Conservation (phyloP, 202 grass and related monocot species). For the Saccharum hybrid region DNA sequence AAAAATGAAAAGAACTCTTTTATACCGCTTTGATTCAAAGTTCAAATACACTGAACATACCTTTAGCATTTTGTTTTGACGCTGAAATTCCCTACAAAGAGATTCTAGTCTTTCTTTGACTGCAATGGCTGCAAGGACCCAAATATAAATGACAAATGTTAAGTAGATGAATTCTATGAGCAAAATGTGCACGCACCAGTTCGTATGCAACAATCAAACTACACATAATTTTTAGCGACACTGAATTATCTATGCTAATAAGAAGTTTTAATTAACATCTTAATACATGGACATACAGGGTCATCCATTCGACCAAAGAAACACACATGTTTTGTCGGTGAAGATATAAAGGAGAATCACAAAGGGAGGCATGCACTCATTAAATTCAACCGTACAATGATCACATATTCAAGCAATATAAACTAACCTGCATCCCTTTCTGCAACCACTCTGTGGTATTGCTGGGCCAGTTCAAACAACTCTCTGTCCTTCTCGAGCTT, state of each 20-base stretch:
- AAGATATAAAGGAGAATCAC: conserved; percentile 13
- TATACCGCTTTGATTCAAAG: conserved; percentile 7
- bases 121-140: conserved; percentile 69
- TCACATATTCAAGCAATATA: conserved; percentile 24
- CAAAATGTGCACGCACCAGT: neutral
- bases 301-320: conserved; percentile 7
- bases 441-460: conserved; percentile 80
- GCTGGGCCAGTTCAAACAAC: conserved; percentile 76
- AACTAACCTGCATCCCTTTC: conserved; percentile 91
- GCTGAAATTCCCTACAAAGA: conserved; percentile 94
- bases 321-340: neutral
- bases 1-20: conserved; percentile 14
- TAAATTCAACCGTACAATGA: neutral
- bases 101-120: conserved; percentile 92
- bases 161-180: conserved; percentile 35
- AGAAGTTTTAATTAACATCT: conserved; percentile 8
- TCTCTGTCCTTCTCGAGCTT: conserved; percentile 93
- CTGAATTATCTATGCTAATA: conserved; percentile 15
- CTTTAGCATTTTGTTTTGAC: conserved; percentile 97
- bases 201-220: neutral
- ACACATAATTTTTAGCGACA: neutral
- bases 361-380: conserved; percentile 21
- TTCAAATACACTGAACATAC: conserved; percentile 50
- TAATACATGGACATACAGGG: conserved; percentile 20
- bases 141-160: conserved; percentile 37